phyloP scores from a whole-genome alignment of 805 yeast genomes.

The Ogataea parapolymorpha region DNA sequence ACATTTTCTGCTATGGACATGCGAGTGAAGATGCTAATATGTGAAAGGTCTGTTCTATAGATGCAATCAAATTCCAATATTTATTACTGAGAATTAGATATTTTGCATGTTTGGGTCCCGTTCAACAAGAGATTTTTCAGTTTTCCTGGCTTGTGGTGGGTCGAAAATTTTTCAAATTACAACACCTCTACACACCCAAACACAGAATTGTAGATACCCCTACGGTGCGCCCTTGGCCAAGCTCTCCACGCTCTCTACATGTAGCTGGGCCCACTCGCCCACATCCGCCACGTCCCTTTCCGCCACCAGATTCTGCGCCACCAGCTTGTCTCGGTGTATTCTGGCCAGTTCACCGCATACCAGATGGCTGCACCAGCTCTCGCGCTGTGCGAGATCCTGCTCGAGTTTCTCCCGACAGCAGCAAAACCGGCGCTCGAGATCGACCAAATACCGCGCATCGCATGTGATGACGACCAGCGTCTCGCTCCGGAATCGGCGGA shows the following conservation, averaged over 20 bases:
- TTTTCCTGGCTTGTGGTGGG: constrained; percentile 4
- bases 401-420: constrained; percentile 9
- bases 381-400: not conserved
- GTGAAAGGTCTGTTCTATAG: constrained; percentile 5
- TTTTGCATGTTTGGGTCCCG: constrained; percentile 10
- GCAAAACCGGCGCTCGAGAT: constrained; percentile 13
- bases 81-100: constrained; percentile 6
- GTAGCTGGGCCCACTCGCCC: constrained; percentile 2
- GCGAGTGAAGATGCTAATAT: constrained; percentile 8
- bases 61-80: constrained; percentile 9
- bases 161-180: constrained; percentile 6
- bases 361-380: constrained; percentile 6
- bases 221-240: not conserved
- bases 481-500: constrained; percentile 1
- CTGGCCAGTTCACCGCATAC: not conserved
- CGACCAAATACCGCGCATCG: constrained; percentile 6
- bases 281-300: not conserved
- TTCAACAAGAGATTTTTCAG: constrained; percentile 11
- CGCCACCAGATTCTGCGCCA: not conserved
- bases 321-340: not conserved
- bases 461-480: constrained; percentile 1
- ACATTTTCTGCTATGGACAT: constrained; percentile 8
- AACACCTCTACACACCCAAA: constrained; percentile 7
- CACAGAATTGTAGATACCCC: not conserved
- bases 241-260: not conserved